These are phyloP conservation scores for Starmera amethionina DNA, from an alignment of 805 yeast genomes.

Conservation along the genomic window DNA sequence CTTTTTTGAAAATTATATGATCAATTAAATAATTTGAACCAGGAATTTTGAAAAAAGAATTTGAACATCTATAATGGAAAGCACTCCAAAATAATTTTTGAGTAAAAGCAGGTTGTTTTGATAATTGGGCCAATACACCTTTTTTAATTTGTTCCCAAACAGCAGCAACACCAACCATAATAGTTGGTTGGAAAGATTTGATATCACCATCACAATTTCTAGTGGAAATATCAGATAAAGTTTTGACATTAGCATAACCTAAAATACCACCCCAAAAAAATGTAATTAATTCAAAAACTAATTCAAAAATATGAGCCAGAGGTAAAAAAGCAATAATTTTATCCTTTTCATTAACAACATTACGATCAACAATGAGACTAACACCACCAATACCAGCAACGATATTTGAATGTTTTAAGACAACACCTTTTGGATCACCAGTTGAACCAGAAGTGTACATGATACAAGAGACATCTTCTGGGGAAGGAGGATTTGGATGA, in stretches of 20 bases:
- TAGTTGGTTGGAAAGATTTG: conserved; percentile 76
- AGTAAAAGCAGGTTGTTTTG: conserved; percentile 48
- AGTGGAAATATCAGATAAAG: conserved; percentile 73
- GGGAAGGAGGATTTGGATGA: conserved; percentile 30
- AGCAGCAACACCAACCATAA: conserved; percentile 98
- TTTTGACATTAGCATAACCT: conserved; percentile 91
- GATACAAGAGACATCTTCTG: conserved; percentile 48
- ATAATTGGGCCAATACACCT: conserved; percentile 75
- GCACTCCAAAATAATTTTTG: conserved; percentile 90
- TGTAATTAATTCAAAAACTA: conserved; percentile 69
- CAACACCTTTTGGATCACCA: conserved; percentile 78
- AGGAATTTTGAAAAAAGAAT: conserved; percentile 51
- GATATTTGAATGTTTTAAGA: conserved; percentile 52
- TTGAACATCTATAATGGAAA: conserved; percentile 57
- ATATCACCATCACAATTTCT: conserved; percentile 85
- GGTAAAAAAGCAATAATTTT: conserved; percentile 84
- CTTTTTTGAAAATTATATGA: conserved; percentile 68
- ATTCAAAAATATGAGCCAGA: conserved; percentile 91
- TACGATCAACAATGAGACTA: conserved; percentile 45
- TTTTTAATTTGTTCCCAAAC: conserved; percentile 95
- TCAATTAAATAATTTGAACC: conserved; percentile 59
- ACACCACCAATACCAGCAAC: conserved; percentile 86
- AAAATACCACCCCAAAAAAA: conserved; percentile 85
- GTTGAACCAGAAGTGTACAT: conserved; percentile 70
- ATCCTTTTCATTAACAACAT: conserved; percentile 45